Conservation (phyloP, 148 eudicot species). For the Rhododendron griersonianum region DNA sequence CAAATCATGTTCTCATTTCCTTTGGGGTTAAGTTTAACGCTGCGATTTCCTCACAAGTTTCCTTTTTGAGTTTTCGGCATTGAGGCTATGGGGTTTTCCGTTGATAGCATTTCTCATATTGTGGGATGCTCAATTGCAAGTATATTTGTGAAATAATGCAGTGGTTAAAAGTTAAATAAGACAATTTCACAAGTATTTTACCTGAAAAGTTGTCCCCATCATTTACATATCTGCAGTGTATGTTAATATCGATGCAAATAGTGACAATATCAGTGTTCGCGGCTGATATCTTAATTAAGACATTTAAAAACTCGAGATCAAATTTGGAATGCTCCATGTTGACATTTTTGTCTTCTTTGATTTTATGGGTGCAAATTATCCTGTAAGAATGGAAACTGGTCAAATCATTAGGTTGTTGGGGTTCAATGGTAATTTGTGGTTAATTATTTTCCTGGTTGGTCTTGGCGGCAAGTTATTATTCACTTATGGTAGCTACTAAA, state of each 20-base stretch:
- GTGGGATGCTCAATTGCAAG: background rate
- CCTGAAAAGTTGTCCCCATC: background rate
- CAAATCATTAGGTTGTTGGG: background rate
- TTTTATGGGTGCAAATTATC: background rate
- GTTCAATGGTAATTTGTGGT: conserved; percentile 1
- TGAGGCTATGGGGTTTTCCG: background rate
- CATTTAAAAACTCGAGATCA: background rate
- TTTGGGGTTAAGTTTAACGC: background rate
- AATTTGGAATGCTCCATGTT: background rate
- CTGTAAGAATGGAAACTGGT: background rate
- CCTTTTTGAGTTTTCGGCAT: background rate
- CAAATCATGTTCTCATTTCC: background rate
- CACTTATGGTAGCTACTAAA: background rate
- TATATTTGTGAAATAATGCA: background rate
- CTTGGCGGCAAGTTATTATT: background rate
- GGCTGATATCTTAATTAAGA: background rate
- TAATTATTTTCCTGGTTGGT: background rate
- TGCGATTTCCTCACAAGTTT: background rate
- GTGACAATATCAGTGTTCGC: background rate
- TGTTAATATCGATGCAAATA: background rate
- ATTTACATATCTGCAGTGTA: background rate
- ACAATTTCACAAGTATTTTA: background rate
- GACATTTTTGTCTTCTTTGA: background rate
- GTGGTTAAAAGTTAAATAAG: background rate
- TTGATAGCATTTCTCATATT: background rate